A percentile compares a stretch with the other conserved stretches of the same genome.
These are phyloP conservation scores for Pleurotus salmoneostramineus DNA, from an alignment of 768 basidiomycete genomes.

Conservation along the genomic window DNA sequence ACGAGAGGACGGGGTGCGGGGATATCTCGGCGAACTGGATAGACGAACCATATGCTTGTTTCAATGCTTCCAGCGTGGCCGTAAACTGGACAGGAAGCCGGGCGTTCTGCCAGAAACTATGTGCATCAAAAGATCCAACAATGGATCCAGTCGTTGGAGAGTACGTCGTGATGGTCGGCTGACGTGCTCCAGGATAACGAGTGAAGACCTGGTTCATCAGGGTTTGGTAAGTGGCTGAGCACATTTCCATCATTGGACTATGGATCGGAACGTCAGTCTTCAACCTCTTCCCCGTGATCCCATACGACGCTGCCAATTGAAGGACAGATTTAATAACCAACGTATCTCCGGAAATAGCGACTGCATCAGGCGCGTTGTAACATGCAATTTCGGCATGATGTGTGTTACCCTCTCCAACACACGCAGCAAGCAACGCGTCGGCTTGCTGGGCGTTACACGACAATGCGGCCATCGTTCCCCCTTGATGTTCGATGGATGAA, in stretches of 20 bases:
- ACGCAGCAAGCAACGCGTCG: slow-evolving; percentile 16
- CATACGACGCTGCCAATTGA: slow-evolving; percentile 18
- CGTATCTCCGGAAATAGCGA: slow-evolving; percentile 31
- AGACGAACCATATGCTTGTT: slow-evolving; percentile 10
- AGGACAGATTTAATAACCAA: slow-evolving; percentile 24
- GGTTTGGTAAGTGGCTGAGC: slow-evolving; percentile 20
- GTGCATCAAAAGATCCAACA: slow-evolving; percentile 21
- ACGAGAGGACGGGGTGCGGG: slow-evolving; percentile 26
- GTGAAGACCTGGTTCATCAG: slow-evolving; percentile 27
- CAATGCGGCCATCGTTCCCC: slow-evolving; percentile 42
- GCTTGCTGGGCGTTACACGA: slow-evolving; percentile 26
- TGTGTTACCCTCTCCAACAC: neutral
- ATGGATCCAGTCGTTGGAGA: slow-evolving; percentile 30
- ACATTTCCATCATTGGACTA: slow-evolving; percentile 31
- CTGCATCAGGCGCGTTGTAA: slow-evolving; percentile 32
- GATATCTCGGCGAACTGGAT: slow-evolving; percentile 29
- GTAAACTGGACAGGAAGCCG: slow-evolving; percentile 33
- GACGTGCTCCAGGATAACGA: slow-evolving; percentile 22
- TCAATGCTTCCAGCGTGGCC: slow-evolving; percentile 21
- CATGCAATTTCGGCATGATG: slow-evolving; percentile 32
- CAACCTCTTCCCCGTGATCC: slow-evolving; percentile 30
- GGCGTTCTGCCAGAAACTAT: slow-evolving; percentile 38
- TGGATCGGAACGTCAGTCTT: slow-evolving; percentile 34
- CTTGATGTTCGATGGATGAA: slow-evolving; percentile 23
- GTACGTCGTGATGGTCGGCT: slow-evolving; percentile 25